Percentiles rank a stretch among this genome's conserved stretches.
phyloP scores from a whole-genome alignment of 495 filamentous ascomycete species.

The Tuber calosporum region DNA sequence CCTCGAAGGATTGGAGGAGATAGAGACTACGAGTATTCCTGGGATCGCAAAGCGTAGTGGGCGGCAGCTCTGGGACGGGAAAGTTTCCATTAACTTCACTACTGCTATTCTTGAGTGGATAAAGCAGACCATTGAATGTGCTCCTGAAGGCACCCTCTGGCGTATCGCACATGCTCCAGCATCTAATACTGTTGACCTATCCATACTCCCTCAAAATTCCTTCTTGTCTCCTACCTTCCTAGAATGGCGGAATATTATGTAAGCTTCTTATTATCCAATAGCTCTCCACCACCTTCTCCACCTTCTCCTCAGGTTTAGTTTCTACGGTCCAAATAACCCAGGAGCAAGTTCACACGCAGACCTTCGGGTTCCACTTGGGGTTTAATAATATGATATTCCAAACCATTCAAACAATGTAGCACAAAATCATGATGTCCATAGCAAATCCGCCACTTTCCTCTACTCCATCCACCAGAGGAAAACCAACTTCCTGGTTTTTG shows the following conservation, averaged over 20 bases:
- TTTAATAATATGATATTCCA: slow-evolving; percentile 2
- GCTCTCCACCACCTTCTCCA: background rate
- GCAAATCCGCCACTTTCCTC: background rate
- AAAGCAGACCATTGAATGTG: slow-evolving; percentile 50
- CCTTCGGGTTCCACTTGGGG: background rate
- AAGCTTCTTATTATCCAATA: background rate
- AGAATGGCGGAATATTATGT: slow-evolving; percentile 8
- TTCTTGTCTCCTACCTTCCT: slow-evolving; percentile 10
- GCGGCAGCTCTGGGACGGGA: slow-evolving; percentile 70
- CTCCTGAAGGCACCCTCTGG: slow-evolving; percentile 71
- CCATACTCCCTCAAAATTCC: slow-evolving; percentile 45
- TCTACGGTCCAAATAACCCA: background rate
- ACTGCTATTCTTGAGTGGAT: slow-evolving; percentile 63
- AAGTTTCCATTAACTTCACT: slow-evolving; percentile 84
- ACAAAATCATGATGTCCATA: background rate
- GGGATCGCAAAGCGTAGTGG: slow-evolving; percentile 59
- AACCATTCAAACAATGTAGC: slow-evolving; percentile 7
- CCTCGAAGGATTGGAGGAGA: slow-evolving; percentile 61
- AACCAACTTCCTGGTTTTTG: slow-evolving; percentile 4
- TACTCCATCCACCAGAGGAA: slow-evolving; percentile 1
- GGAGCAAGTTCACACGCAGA: background rate
- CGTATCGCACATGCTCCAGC: slow-evolving; percentile 59
- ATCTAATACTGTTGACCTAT: slow-evolving; percentile 59
- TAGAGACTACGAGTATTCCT: slow-evolving; percentile 71
- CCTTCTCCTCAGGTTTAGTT: background rate